Conservation (phyloP, 2,329 filamentous ascomycete species). For the Epichloe gansuensis region DNA sequence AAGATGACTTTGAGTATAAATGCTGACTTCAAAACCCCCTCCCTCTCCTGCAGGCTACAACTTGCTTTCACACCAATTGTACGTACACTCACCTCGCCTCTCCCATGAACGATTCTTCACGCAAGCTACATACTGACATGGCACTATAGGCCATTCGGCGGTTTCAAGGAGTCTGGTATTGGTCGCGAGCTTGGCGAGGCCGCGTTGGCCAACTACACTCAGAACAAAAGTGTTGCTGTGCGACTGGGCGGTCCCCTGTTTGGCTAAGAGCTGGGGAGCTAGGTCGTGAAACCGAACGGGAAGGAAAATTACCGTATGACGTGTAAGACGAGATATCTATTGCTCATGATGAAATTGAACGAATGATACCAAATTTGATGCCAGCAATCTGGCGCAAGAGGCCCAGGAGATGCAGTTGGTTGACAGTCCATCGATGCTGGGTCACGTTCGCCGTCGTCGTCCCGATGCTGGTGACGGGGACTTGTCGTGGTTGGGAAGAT, state of each 20-base stretch:
- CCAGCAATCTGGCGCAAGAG: neutral
- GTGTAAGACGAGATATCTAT: neutral
- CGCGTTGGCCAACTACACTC: slow-evolving; percentile 54
- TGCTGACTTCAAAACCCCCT: slow-evolving; percentile 1
- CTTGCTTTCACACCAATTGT: slow-evolving; percentile 20
- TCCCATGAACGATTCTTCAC: neutral
- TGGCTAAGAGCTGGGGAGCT: slow-evolving; percentile 3
- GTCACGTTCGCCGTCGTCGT: no score
- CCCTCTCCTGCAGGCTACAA: slow-evolving; percentile 43
- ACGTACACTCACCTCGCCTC: neutral
- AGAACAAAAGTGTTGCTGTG: slow-evolving; percentile 55
- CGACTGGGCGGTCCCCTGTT: slow-evolving; percentile 14
- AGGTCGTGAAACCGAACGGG: neutral
- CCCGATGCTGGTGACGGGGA: no score
- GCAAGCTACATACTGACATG: neutral
- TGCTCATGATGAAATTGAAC: neutral
- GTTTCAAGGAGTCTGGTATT: slow-evolving; percentile 68
- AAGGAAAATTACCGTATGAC: neutral
- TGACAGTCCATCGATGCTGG: no score
- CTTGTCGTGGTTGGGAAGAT: no score
- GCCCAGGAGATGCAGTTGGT: neutral
- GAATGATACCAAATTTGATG: neutral
- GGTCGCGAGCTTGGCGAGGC: slow-evolving; percentile 64
- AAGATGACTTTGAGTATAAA: neutral
- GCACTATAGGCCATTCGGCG: slow-evolving; percentile 50